Evolutionary conservation across 129 eudicot species (phyloP).

Genomic region (Tagetes erecta): DNA sequence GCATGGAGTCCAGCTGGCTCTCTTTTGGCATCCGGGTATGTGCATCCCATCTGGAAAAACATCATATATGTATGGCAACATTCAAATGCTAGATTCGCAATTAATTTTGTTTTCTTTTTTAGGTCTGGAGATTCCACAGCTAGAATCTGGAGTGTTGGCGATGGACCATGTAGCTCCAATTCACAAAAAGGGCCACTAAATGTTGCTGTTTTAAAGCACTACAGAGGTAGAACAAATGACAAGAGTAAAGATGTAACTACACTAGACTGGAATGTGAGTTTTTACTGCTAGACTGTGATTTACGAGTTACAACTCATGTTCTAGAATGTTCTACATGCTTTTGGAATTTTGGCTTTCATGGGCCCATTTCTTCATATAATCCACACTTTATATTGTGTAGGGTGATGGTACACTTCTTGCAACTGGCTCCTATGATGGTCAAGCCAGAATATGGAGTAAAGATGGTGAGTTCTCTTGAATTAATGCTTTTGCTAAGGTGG

Average conservation of each 20-base stretch:
- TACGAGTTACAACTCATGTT: neutral
- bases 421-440: slow-evolving; percentile 98
- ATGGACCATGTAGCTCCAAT: slow-evolving; percentile 64
- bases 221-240: slow-evolving; percentile 73
- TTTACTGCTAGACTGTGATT: slow-evolving; percentile 13
- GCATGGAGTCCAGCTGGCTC: slow-evolving; percentile 97
- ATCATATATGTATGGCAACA: neutral
- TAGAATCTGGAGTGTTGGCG: slow-evolving; percentile 81
- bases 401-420: slow-evolving; percentile 93
- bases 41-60: slow-evolving; percentile 13
- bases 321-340: slow-evolving; percentile 4
- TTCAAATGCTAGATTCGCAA: slow-evolving; percentile 13
- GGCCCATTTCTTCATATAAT: neutral
- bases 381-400: slow-evolving; percentile 34
- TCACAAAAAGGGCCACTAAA: slow-evolving; percentile 47
- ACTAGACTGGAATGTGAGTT: slow-evolving; percentile 96
- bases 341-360: slow-evolving; percentile 1
- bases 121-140: slow-evolving; percentile 97
- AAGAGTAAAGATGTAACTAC: slow-evolving; percentile 95
- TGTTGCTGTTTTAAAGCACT: slow-evolving; percentile 65
- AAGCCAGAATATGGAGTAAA: slow-evolving; percentile 90
- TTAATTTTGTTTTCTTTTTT: slow-evolving; percentile 4
- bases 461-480: slow-evolving; percentile 50
- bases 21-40: slow-evolving; percentile 93
- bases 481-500: neutral